phyloP scores from a whole-genome alignment of 805 yeast genomes.

The Hanseniaspora lindneri region DNA sequence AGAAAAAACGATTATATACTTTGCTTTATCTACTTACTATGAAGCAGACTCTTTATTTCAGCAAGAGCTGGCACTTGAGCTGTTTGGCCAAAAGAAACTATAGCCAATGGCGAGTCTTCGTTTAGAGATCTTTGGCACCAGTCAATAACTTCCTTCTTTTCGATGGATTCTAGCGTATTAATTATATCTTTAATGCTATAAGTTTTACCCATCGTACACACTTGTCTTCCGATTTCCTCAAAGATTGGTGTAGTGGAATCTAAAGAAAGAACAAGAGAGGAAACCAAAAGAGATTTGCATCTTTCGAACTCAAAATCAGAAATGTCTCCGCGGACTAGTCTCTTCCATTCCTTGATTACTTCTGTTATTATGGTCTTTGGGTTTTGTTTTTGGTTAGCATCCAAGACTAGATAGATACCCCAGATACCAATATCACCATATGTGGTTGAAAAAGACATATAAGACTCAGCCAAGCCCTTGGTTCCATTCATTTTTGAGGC shows the following conservation, averaged over 20 bases:
- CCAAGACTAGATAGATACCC: conserved; percentile 90
- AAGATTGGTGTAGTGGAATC: conserved; percentile 95
- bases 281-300: conserved; percentile 89
- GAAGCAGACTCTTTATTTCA: conserved; percentile 37
- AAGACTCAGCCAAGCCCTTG: conserved; percentile 75
- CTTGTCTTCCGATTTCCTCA: conserved; percentile 94
- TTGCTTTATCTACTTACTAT: conserved; percentile 29
- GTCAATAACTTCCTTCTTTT: conserved; percentile 62
- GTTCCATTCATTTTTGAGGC: conserved; percentile 45
- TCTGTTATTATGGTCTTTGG: conserved; percentile 60
- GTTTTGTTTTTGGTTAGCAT: conserved; percentile 45
- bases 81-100: conserved; percentile 85
- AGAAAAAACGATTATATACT: background rate
- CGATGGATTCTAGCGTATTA: conserved; percentile 60
- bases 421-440: conserved; percentile 95
- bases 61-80: conserved; percentile 55
- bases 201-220: conserved; percentile 78
- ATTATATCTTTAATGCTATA: conserved; percentile 38
- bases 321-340: conserved; percentile 67
- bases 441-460: conserved; percentile 92
- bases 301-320: conserved; percentile 80
- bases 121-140: conserved; percentile 81
- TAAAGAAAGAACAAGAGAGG: conserved; percentile 72
- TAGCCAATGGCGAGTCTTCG: conserved; percentile 61
- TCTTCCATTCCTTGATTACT: conserved; percentile 75